These are phyloP conservation scores for Nitzschia putrida DNA, from an alignment of 108 stramenopile species.

Conservation along the genomic window DNA sequence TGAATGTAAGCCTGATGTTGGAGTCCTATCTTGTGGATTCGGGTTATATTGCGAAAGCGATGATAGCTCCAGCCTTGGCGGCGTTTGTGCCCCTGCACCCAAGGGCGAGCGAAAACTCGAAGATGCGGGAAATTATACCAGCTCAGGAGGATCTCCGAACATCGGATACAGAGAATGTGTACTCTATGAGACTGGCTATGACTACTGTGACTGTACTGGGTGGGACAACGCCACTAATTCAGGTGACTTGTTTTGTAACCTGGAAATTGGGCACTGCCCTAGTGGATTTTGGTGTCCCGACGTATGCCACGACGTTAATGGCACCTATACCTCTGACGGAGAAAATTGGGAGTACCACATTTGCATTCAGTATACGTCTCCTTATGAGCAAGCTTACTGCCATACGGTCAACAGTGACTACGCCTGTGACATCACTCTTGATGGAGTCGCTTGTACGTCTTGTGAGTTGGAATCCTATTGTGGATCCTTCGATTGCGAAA, in stretches of 20 bases:
- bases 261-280: not conserved
- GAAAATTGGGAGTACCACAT: not conserved
- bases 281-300: too few species aligned
- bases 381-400: conserved; percentile 6
- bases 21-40: conserved; percentile 16
- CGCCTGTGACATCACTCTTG: conserved; percentile 1
- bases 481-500: conserved; percentile 21
- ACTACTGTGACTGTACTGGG: conserved; percentile 1
- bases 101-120: not conserved
- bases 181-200: not conserved
- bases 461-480: conserved; percentile 1
- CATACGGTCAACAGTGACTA: not conserved
- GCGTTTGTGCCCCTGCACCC: conserved; percentile 2
- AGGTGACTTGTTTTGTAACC: not conserved
- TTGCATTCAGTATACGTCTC: conserved; percentile 6
- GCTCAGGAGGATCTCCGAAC: not conserved
- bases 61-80: conserved; percentile 10
- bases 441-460: conserved; percentile 1
- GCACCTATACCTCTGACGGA: not conserved
- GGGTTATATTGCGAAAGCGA: conserved; percentile 2
- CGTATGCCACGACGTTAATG: too few species aligned
- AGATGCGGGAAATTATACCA: not conserved
- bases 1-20: conserved; percentile 26
- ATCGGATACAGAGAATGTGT: not conserved
- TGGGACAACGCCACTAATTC: not conserved